Evolutionary conservation across 1,139 yeast genomes (phyloP).

Genomic region (Yamadazyma sp.): DNA sequence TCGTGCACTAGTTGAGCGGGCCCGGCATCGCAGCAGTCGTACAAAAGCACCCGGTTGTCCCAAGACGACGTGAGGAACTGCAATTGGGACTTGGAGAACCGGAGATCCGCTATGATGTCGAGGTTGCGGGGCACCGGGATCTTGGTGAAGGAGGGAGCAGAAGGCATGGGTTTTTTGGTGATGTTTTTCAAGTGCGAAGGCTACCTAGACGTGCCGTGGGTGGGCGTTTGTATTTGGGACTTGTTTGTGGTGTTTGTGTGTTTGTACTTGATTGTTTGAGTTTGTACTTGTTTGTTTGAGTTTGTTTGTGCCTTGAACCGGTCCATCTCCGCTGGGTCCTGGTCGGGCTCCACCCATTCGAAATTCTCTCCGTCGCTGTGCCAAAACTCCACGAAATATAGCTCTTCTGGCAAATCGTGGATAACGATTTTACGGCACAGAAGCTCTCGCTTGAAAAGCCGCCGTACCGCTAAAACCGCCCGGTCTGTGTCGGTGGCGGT

Average conservation of each 20-base stretch:
- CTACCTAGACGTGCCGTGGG: too few species aligned
- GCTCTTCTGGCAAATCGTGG: conserved; percentile 35
- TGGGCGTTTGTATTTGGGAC: too few species aligned
- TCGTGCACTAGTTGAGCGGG: conserved; percentile 12
- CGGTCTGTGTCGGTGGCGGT: conserved; percentile 7
- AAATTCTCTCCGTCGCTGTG: conserved; percentile 35
- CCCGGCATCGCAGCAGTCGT: conserved; percentile 22
- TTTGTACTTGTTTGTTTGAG: not conserved
- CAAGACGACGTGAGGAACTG: conserved; percentile 43
- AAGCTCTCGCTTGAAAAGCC: conserved; percentile 26
- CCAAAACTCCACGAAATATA: conserved; percentile 40
- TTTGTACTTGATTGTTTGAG: not conserved
- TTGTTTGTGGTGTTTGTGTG: not conserved
- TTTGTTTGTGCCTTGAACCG: conserved; percentile 5
- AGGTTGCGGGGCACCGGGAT: conserved; percentile 20
- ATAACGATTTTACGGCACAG: conserved; percentile 30
- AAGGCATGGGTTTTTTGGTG: not conserved
- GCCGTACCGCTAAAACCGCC: conserved; percentile 17
- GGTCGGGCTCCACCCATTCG: conserved; percentile 50
- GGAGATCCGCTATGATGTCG: conserved; percentile 32
- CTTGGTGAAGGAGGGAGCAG: conserved; percentile 1
- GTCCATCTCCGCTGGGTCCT: conserved; percentile 43
- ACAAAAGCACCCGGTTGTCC: conserved; percentile 40
- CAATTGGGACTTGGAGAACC: conserved; percentile 26
- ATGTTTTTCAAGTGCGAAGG: not conserved